Evolutionary conservation across 2,329 filamentous ascomycete species (phyloP), one percentile per base, ranked within the genome.

Genomic region (Epichloe coenophiala): DNA sequence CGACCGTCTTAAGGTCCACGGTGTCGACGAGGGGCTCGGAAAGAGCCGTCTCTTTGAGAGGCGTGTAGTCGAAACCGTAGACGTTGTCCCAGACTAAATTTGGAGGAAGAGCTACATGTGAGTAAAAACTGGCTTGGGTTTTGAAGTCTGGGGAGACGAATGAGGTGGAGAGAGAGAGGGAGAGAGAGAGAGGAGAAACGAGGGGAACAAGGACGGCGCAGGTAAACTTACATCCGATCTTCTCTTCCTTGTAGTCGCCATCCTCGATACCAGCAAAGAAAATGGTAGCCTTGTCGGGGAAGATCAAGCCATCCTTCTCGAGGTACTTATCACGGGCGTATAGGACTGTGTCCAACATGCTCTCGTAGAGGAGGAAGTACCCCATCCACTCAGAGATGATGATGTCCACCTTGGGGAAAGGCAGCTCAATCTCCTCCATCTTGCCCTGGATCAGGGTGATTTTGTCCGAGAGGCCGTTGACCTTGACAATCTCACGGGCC

Each of bases 361-460:
- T 87, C 81, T 98, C 93, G 72, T 98, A 98, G 54, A 98, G 82
- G 49, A 98, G 75, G 76, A 97, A 97, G 75, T 98, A 98, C 36
- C 93, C 93, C 93, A 98, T 98, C 93, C 93, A 98, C 76, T 98
- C 93, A 2, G 91, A 97, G 68, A 98, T 95, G 72, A 98, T 98
- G 67, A 98, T 98, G 65, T 98, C 93, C 58, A 98, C 93, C 72
- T 97, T 87, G 63, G 88, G 85, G 71, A 86, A 95, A 19, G 93
- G 93, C 55, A 98, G 76, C 63, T 86, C 76, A 43, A 98, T 89
- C 73, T 98, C 93, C 75, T 98, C 93, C 93, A 98, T 98, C 80
- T 98, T 98, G 68, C 93, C 93, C 75, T 97, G 93, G 57, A 98
- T 80, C 53, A 98, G 81, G 49, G 93, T 97, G 68, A 98, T 96